Evolutionary conservation across 2,329 filamentous ascomycete genomes (phyloP), one percentile per base, ranked within the genome.

Genomic region (Aspergillus thermomutatus): DNA sequence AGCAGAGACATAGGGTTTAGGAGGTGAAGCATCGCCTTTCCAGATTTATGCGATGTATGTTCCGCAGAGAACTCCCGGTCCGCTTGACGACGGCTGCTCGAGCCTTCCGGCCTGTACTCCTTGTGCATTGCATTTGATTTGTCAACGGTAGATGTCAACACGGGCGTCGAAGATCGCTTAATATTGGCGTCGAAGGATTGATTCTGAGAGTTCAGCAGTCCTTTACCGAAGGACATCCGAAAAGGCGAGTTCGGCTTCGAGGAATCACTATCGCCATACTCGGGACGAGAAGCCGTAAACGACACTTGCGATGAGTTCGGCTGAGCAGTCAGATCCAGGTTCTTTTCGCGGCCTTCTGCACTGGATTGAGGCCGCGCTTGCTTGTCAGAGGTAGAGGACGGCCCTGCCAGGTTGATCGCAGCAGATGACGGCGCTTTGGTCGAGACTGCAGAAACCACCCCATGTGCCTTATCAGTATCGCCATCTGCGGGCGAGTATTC

Each of bases 1-100:
- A 87, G 72, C 14, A 87, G 73, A 5, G 82, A 80, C 79, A 87
- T 84, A 9, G 84, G 84, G 63, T 87, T 87, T 43, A 85, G 72
- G 25, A 86, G 72, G 62, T 82, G 83, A 46, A 83, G 70, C 67
- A 79, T 79, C 45, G 80, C 79, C 65, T 82, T 83, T 28, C 74
- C 74, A 4, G 69, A 67, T 52, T 69, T 72, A 61, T 72, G 66
- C 54, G 67, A 65, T 5, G 59, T 46, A 55, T 67, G 62, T 11
- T 74, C 71, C 40, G 58, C 52, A 10, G 63, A 49, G 23, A 58
- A 53, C 46, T 74, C 72, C 28, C 71, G 66, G 43, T 72, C 68
- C 26, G 46, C 60, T 31, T 58, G 55, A 27, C 69, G 68, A 10
- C 69, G 69, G 41, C 56, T 47, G 28, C 53, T 49, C 7, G 56